Conservation (phyloP, 768 basidiomycete genomes). For the Crassisporium funariophilum region DNA sequence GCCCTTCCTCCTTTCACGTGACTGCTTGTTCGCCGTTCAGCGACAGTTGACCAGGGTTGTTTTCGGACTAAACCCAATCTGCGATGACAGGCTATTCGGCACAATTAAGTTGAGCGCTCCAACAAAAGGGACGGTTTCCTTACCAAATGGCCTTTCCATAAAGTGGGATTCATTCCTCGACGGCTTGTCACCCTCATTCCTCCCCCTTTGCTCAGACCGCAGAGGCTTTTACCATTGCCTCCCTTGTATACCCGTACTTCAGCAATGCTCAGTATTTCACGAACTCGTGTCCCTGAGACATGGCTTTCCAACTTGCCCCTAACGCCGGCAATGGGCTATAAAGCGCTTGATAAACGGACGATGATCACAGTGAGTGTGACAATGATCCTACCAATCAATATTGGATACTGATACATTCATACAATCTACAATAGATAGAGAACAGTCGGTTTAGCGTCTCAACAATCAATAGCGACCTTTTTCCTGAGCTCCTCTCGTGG, state of each 20-base stretch:
- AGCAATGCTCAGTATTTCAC: conserved; percentile 20
- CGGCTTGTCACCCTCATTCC: conserved; percentile 8
- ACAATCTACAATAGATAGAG: conserved; percentile 7
- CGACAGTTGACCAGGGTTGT: not conserved
- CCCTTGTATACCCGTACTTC: not conserved
- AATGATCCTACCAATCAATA: not conserved
- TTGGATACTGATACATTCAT: not conserved
- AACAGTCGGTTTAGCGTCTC: conserved; percentile 22
- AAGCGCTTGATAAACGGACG: conserved; percentile 10
- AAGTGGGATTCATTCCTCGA: conserved; percentile 13
- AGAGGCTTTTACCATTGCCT: conserved; percentile 2
- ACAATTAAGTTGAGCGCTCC: conserved; percentile 12
- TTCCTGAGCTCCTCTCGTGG: conserved; percentile 33
- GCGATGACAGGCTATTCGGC: conserved; percentile 21
- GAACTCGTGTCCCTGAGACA: conserved; percentile 18
- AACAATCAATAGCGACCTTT: conserved; percentile 29
- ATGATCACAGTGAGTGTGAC: conserved; percentile 14
- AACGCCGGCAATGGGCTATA: conserved; percentile 5
- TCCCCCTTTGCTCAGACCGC: conserved; percentile 5
- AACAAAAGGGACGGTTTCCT: conserved; percentile 23
- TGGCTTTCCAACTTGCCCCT: conserved; percentile 16
- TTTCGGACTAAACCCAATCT: conserved; percentile 16
- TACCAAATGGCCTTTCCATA: conserved; percentile 18
- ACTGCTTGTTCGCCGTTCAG: not conserved
- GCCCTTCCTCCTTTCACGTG: not conserved